phyloP scores from a whole-genome alignment of 1,284 basidiomycete species.

The Tremellales sp. region DNA sequence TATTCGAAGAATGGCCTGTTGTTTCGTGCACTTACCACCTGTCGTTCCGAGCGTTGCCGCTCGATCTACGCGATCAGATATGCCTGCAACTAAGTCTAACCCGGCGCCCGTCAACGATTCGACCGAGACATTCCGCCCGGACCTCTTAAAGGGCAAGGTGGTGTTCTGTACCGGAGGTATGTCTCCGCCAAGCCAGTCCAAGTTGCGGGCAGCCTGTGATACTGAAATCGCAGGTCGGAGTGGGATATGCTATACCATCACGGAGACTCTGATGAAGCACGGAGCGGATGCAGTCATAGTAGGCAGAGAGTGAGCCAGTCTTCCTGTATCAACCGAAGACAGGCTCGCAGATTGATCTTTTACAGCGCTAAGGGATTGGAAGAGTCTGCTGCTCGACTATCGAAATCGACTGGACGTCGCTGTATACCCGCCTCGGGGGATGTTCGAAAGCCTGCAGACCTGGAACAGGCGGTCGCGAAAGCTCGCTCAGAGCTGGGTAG shows the following conservation, averaged over 20 bases:
- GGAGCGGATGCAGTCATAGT: slow-evolving; percentile 78
- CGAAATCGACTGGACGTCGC: slow-evolving; percentile 61
- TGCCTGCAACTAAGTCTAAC: background rate
- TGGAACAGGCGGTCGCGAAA: slow-evolving; percentile 71
- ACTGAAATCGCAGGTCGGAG: slow-evolving; percentile 51
- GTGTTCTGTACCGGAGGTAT: slow-evolving; percentile 85
- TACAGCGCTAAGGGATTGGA: slow-evolving; percentile 69
- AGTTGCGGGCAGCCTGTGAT: background rate
- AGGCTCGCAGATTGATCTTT: background rate
- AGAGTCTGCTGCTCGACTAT: slow-evolving; percentile 67
- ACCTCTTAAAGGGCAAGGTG: slow-evolving; percentile 88
- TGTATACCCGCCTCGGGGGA: slow-evolving; percentile 78
- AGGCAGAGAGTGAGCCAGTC: slow-evolving; percentile 68
- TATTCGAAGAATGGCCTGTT: too few species aligned
- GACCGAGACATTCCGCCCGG: slow-evolving; percentile 60
- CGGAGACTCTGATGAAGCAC: slow-evolving; percentile 78
- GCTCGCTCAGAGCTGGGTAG: slow-evolving; percentile 73
- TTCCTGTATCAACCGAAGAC: background rate
- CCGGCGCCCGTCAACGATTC: background rate
- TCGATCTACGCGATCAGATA: too few species aligned
- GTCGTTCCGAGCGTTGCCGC: too few species aligned
- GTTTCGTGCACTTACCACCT: too few species aligned
- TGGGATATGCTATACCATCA: slow-evolving; percentile 89
- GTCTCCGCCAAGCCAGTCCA: background rate
- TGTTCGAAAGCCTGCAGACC: slow-evolving; percentile 69